Conservation (phyloP, 2,329 filamentous ascomycete genomes). For the Apiospora arundinis region DNA sequence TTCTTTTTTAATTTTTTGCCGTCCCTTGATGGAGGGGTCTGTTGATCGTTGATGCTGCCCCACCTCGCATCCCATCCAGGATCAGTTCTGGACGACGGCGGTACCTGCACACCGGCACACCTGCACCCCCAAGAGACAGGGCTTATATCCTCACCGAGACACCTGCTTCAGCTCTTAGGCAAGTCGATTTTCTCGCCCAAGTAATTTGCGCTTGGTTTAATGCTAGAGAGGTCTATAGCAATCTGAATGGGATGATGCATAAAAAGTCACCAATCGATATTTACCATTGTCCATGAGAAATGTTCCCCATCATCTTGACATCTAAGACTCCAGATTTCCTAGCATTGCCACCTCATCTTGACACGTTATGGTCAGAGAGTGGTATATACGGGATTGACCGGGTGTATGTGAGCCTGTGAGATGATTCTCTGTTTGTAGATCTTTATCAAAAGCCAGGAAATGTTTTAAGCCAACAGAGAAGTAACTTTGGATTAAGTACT, state of each 20-base stretch:
- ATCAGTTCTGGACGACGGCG: background rate
- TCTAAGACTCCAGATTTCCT: background rate
- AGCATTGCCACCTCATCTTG: background rate
- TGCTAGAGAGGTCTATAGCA: constrained; percentile 18
- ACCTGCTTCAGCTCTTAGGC: background rate
- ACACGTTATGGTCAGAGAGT: background rate
- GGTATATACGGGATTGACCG: background rate
- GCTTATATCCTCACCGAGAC: constrained; percentile 14
- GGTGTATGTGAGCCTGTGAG: background rate
- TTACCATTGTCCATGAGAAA: background rate
- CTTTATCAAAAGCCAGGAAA: background rate
- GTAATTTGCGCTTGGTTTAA: constrained; percentile 18
- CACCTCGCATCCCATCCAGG: constrained; percentile 6
- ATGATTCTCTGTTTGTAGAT: background rate
- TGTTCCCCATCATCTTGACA: background rate
- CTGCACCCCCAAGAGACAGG: constrained; percentile 8
- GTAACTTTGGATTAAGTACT: background rate
- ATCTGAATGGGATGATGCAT: constrained; percentile 11
- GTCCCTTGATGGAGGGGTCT: constrained; percentile 15
- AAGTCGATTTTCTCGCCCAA: background rate
- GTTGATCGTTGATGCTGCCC: constrained; percentile 18
- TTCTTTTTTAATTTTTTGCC: background rate
- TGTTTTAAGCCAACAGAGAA: background rate
- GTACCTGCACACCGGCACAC: constrained; percentile 7
- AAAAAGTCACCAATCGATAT: background rate